A percentile compares a stretch with the other conserved stretches of the same genome.
These are phyloP conservation scores for Astraeus odoratus DNA, from an alignment of 768 basidiomycete species.

Conservation along the genomic window DNA sequence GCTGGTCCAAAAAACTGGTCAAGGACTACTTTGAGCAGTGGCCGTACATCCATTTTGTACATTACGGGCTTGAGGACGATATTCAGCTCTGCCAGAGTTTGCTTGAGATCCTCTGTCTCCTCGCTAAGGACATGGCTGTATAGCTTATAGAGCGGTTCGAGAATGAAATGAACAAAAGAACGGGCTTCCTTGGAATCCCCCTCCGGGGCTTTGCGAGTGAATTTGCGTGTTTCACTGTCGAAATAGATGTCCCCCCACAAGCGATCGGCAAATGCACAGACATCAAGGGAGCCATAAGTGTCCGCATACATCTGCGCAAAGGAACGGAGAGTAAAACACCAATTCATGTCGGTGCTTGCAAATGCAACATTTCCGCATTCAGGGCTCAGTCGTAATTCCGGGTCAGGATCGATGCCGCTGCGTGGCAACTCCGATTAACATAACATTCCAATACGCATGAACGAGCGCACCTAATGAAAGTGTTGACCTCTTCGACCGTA, in stretches of 20 bases:
- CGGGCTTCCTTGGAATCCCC: slow-evolving; percentile 57
- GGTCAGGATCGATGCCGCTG: slow-evolving; percentile 82
- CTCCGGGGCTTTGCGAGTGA: slow-evolving; percentile 78
- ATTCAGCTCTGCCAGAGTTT: slow-evolving; percentile 67
- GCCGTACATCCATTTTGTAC: slow-evolving; percentile 98
- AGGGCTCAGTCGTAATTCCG: slow-evolving; percentile 82
- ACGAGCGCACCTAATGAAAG: slow-evolving; percentile 73
- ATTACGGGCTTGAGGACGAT: slow-evolving; percentile 87
- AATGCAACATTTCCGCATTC: slow-evolving; percentile 97
- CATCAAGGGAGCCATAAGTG: slow-evolving; percentile 80
- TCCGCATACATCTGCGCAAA: slow-evolving; percentile 97
- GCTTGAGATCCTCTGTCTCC: slow-evolving; percentile 81
- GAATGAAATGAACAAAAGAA: slow-evolving; percentile 91
- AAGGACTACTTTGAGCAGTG: slow-evolving; percentile 86
- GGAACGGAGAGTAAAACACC: slow-evolving; percentile 92
- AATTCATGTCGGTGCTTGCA: slow-evolving; percentile 93
- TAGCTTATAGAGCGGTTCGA: slow-evolving; percentile 95
- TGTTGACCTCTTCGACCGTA: slow-evolving; percentile 97
- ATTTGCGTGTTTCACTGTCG: slow-evolving; percentile 77
- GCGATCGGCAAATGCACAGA: slow-evolving; percentile 79
- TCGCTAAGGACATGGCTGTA: slow-evolving; percentile 94
- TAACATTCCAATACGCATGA: background rate
- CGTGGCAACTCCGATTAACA: slow-evolving; percentile 1
- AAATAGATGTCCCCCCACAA: slow-evolving; percentile 99
- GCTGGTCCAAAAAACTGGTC: slow-evolving; percentile 94